Conservation (phyloP, 2,329 filamentous ascomycete genomes). For the Chalaropsis thielavioides region DNA sequence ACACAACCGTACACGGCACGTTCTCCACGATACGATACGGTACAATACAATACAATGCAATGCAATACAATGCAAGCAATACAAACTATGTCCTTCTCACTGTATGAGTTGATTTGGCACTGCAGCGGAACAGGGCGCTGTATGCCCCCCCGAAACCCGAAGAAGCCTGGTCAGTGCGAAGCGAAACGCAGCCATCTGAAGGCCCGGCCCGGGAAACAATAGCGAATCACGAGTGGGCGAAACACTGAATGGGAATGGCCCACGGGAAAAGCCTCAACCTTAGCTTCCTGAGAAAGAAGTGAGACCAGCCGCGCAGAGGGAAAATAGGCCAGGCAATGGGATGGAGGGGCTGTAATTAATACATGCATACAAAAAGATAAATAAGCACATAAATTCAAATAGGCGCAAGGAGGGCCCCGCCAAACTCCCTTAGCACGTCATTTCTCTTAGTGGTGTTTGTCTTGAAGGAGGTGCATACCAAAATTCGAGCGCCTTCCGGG, state of each 20-base stretch:
- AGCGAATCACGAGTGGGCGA: background rate
- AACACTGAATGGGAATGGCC: background rate
- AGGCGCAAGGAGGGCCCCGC: background rate
- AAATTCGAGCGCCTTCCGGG: background rate
- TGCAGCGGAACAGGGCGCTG: background rate
- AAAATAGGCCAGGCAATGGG: background rate
- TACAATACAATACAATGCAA: background rate
- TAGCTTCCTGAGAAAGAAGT: background rate
- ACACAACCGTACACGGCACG: too few species aligned
- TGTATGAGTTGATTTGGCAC: slow-evolving; percentile 5
- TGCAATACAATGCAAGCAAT: background rate
- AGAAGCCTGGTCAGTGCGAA: background rate
- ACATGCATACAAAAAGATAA: too few species aligned
- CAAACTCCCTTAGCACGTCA: slow-evolving; percentile 11
- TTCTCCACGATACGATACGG: background rate
- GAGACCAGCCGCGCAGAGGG: background rate
- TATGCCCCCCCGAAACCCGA: background rate
- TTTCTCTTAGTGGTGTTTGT: slow-evolving; percentile 4
- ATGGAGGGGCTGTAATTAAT: background rate
- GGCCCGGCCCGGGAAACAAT: background rate
- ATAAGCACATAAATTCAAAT: background rate
- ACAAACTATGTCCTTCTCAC: background rate
- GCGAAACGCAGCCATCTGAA: background rate
- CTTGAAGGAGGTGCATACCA: background rate
- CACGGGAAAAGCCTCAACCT: background rate